Conservation (phyloP, 768 basidiomycete species). For the Kwoniella pini region DNA sequence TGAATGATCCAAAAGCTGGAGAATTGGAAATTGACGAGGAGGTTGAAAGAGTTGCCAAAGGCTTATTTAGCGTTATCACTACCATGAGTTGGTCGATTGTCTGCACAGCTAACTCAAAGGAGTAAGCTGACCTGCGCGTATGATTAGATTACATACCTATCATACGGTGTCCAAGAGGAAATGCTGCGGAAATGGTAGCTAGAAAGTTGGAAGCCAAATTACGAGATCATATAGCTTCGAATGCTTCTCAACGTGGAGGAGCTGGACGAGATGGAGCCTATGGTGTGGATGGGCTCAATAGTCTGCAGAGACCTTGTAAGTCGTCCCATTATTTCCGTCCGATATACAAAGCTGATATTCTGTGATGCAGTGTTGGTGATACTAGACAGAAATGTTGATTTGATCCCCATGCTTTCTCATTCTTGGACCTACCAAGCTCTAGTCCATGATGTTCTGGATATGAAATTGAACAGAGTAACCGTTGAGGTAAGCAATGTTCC, state of each 20-base stretch:
- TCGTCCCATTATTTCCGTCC: background rate
- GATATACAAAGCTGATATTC: background rate
- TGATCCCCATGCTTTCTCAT: constrained; percentile 89
- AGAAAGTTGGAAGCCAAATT: constrained; percentile 91
- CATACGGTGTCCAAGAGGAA: constrained; percentile 90
- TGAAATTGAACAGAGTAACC: constrained; percentile 92
- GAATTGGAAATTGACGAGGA: constrained; percentile 91
- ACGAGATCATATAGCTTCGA: constrained; percentile 71
- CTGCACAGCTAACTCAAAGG: no score
- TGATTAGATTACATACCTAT: constrained; percentile 80
- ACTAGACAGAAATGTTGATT: constrained; percentile 89
- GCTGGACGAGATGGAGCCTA: constrained; percentile 65
- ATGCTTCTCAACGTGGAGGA: constrained; percentile 43
- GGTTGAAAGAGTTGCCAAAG: constrained; percentile 84
- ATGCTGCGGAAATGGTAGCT: constrained; percentile 99
- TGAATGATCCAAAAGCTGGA: constrained; percentile 86
- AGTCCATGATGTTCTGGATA: constrained; percentile 94
- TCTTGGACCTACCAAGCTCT: constrained; percentile 99
- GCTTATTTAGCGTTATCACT: constrained; percentile 86
- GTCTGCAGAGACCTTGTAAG: constrained; percentile 80
- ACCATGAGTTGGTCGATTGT: constrained; percentile 69
- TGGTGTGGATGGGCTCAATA: constrained; percentile 78
- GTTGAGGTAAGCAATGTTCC: constrained; percentile 59
- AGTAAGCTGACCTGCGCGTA: no score
- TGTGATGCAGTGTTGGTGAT: constrained; percentile 76